A percentile compares a stretch with the other conserved stretches of the same genome.
These are phyloP conservation scores for Yarrowia galli DNA, from an alignment of 1,139 yeast genomes.

Conservation along the genomic window DNA sequence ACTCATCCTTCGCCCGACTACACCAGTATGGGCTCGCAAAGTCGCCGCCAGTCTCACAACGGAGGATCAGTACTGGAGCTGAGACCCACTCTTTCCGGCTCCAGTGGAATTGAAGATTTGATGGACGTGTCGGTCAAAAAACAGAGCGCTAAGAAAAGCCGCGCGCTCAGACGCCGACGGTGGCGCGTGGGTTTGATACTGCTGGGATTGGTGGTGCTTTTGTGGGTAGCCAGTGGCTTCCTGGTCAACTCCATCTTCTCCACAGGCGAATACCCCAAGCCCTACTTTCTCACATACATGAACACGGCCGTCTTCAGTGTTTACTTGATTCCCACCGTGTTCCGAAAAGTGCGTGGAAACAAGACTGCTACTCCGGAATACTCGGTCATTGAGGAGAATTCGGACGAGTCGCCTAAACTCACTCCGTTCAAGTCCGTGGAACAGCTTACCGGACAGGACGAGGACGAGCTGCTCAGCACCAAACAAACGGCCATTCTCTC, in stretches of 20 bases:
- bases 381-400: slow-evolving; percentile 24
- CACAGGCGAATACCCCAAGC: slow-evolving; percentile 77
- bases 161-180: slow-evolving; percentile 39
- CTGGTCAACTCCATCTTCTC: slow-evolving; percentile 72
- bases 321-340: slow-evolving; percentile 65
- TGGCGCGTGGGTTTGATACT: slow-evolving; percentile 83
- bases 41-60: slow-evolving; percentile 28
- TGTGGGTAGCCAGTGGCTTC: slow-evolving; percentile 91
- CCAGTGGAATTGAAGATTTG: slow-evolving; percentile 29
- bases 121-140: slow-evolving; percentile 2
- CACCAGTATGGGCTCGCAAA: slow-evolving; percentile 36
- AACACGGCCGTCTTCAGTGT: slow-evolving; percentile 83
- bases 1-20: slow-evolving; percentile 38
- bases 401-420: slow-evolving; percentile 11
- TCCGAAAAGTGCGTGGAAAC: slow-evolving; percentile 36
- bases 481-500: slow-evolving; percentile 61
- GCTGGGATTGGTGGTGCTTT: slow-evolving; percentile 73
- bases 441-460: slow-evolving; percentile 23
- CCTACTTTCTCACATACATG: slow-evolving; percentile 89
- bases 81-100: slow-evolving; percentile 15
- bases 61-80: slow-evolving; percentile 19
- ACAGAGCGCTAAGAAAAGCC: background rate
- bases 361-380: slow-evolving; percentile 10
- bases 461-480: slow-evolving; percentile 44
- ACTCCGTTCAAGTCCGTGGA: slow-evolving; percentile 38